phyloP scores from a whole-genome alignment of 2,329 filamentous ascomycete genomes.

The Hypoxylon sp. region DNA sequence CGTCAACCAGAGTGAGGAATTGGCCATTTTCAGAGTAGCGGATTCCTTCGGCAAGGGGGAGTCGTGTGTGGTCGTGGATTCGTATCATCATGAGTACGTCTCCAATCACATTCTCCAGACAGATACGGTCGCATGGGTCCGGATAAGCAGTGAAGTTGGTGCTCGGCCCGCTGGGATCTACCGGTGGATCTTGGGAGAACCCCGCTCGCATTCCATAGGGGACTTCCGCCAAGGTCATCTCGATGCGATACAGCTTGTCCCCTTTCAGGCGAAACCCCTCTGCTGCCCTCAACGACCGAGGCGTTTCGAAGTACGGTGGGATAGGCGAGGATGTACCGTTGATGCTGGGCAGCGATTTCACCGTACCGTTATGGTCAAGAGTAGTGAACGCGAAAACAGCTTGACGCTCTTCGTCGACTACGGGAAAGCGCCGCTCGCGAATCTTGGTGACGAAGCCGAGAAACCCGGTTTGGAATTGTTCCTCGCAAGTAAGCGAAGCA shows the following conservation, averaged over 20 bases:
- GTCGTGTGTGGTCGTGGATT: slow-evolving; percentile 22
- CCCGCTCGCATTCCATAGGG: slow-evolving; percentile 36
- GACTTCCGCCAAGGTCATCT: slow-evolving; percentile 38
- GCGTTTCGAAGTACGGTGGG: slow-evolving; percentile 39
- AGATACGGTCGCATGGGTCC: slow-evolving; percentile 23
- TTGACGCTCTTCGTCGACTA: slow-evolving; percentile 39
- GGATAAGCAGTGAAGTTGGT: slow-evolving; percentile 24
- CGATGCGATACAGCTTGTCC: slow-evolving; percentile 34
- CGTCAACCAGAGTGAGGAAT: slow-evolving; percentile 35
- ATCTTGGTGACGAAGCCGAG: slow-evolving; percentile 39
- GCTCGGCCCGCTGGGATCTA: slow-evolving; percentile 22
- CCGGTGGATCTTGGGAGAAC: slow-evolving; percentile 24
- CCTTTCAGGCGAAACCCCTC: slow-evolving; percentile 30
- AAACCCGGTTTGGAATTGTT: slow-evolving; percentile 41
- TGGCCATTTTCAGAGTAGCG: slow-evolving; percentile 39
- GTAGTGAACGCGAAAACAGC: slow-evolving; percentile 36
- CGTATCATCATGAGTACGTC: slow-evolving; percentile 32
- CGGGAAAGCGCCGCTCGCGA: slow-evolving; percentile 35
- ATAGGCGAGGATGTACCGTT: slow-evolving; percentile 39
- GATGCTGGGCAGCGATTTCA: slow-evolving; percentile 31
- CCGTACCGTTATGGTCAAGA: slow-evolving; percentile 40
- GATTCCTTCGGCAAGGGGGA: slow-evolving; percentile 32
- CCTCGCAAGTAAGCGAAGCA: slow-evolving; percentile 35
- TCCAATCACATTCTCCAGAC: slow-evolving; percentile 28
- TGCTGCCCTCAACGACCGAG: slow-evolving; percentile 35